Evolutionary conservation across 305 asterid species (phyloP).

Genomic region (Lippia alba): DNA sequence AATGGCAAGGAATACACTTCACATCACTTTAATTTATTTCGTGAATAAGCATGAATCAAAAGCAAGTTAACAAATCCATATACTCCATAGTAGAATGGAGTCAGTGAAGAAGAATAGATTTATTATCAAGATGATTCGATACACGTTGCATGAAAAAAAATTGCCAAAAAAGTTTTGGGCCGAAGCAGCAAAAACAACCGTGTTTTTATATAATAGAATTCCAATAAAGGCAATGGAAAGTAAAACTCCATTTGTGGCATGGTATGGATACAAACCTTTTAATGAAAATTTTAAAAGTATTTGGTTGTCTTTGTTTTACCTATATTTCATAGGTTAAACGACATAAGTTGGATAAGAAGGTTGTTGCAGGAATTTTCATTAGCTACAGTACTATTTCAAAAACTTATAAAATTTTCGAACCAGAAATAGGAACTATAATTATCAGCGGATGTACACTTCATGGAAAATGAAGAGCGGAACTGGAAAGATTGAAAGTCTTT

Average conservation of each 20-base stretch:
- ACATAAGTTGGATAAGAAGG: neutral
- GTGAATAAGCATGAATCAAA: neutral
- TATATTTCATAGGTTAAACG: neutral
- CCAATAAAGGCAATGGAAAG: neutral
- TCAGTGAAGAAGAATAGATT: neutral
- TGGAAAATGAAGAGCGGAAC: neutral
- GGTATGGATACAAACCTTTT: neutral
- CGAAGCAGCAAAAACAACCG: neutral
- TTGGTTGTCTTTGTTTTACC: neutral
- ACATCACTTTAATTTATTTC: neutral
- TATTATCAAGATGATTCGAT: slow-evolving; percentile 7
- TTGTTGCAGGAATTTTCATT: neutral
- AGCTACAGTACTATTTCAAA: neutral
- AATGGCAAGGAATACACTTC: slow-evolving; percentile 15
- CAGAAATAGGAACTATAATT: neutral
- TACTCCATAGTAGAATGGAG: slow-evolving; percentile 23
- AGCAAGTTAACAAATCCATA: slow-evolving; percentile 11
- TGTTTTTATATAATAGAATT: neutral
- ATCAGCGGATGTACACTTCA: neutral
- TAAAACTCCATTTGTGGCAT: neutral
- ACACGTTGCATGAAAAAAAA: neutral
- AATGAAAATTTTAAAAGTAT: neutral
- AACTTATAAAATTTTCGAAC: neutral
- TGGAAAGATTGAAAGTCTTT: neutral
- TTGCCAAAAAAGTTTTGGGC: slow-evolving; percentile 20